Evolutionary conservation across 1,139 yeast genomes (phyloP).

Genomic region (Suhomyces kunorum): DNA sequence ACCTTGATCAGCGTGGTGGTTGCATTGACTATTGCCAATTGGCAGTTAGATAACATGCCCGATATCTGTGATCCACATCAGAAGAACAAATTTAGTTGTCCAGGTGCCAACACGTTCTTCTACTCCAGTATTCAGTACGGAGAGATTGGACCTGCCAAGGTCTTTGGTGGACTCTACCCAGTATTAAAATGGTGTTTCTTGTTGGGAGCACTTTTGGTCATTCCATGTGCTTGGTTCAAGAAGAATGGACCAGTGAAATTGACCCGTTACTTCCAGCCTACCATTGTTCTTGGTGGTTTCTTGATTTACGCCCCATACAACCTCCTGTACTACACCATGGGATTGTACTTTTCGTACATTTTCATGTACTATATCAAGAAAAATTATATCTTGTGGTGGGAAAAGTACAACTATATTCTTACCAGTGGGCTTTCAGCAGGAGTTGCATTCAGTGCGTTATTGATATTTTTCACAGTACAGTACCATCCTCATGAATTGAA

Average conservation of each 20-base stretch:
- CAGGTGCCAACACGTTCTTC: constrained; percentile 48
- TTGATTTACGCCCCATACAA: constrained; percentile 55
- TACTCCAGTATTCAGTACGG: constrained; percentile 64
- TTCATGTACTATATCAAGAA: constrained; percentile 57
- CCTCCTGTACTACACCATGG: constrained; percentile 54
- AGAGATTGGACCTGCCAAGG: constrained; percentile 62
- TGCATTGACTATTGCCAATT: constrained; percentile 54
- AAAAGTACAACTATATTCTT: constrained; percentile 62
- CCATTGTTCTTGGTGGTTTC: constrained; percentile 51
- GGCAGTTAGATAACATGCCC: constrained; percentile 50
- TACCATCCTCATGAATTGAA: constrained; percentile 37
- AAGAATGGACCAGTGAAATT: constrained; percentile 29
- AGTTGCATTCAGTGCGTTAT: constrained; percentile 55
- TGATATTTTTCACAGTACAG: constrained; percentile 58
- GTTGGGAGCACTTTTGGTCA: constrained; percentile 51
- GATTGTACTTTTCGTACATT: constrained; percentile 46
- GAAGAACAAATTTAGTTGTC: constrained; percentile 49
- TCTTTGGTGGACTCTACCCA: constrained; percentile 54
- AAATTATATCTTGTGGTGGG: constrained; percentile 60
- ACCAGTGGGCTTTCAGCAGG: constrained; percentile 59
- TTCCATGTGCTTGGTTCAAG: constrained; percentile 44
- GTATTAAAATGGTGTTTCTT: constrained; percentile 53
- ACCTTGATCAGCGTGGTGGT: constrained; percentile 46
- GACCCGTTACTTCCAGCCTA: constrained; percentile 45
- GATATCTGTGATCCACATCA: constrained; percentile 51